Evolutionary conservation across 1,284 basidiomycete genomes (phyloP).

Genomic region (Thelephora terrestris): DNA sequence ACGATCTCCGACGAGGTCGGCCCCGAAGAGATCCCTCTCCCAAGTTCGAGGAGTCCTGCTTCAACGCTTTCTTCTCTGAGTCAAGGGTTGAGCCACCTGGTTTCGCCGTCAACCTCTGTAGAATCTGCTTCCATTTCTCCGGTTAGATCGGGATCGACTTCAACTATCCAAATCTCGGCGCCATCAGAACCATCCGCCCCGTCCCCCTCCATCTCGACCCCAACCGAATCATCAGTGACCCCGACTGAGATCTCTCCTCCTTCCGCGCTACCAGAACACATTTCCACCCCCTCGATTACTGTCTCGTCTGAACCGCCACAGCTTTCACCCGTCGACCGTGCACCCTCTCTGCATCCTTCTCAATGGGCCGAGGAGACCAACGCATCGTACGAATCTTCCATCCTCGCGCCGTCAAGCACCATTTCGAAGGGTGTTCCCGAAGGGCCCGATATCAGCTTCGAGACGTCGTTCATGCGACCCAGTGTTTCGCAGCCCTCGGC

Average conservation of each 20-base stretch:
- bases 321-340: neutral
- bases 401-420: slow-evolving; percentile 57
- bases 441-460: slow-evolving; percentile 49
- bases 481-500: slow-evolving; percentile 16
- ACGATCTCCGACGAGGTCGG: slow-evolving; percentile 9
- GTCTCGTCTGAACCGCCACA: neutral
- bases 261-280: slow-evolving; percentile 20
- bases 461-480: slow-evolving; percentile 35
- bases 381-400: slow-evolving; percentile 58
- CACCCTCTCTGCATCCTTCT: slow-evolving; percentile 30
- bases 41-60: neutral
- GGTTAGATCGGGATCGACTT: neutral
- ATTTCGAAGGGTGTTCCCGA: slow-evolving; percentile 48
- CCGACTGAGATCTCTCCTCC: slow-evolving; percentile 13
- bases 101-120: no score
- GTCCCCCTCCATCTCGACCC: slow-evolving; percentile 17
- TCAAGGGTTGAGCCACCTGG: no score
- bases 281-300: slow-evolving; percentile 8
- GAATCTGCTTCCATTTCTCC: no score
- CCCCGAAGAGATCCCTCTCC: slow-evolving; percentile 5
- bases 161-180: neutral
- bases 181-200: slow-evolving; percentile 10
- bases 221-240: slow-evolving; percentile 26
- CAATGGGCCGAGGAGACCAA: slow-evolving; percentile 52
- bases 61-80: slow-evolving; percentile 7